Conservation (phyloP, 768 basidiomycete genomes). For the Xerocomellus intermedius region DNA sequence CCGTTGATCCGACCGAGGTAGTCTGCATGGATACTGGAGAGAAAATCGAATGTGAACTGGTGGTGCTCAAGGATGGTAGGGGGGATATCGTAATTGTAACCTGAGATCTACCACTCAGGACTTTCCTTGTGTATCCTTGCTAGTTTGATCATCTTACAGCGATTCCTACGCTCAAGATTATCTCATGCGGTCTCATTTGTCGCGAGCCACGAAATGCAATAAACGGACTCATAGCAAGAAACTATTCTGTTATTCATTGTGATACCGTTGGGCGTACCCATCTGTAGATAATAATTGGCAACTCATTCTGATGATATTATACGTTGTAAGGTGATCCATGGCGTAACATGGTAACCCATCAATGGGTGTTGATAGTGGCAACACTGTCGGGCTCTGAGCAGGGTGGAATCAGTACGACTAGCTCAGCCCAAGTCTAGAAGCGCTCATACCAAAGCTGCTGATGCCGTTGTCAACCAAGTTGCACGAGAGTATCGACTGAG, state of each 20-base stretch:
- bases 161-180: not conserved
- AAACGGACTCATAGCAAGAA: not conserved
- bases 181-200: not conserved
- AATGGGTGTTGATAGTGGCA: not conserved
- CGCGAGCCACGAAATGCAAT: not conserved
- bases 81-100: conserved; percentile 91
- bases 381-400: conserved; percentile 15
- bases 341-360: not conserved
- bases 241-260: not conserved
- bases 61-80: conserved; percentile 87
- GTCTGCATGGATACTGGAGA: conserved; percentile 92
- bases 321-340: not conserved
- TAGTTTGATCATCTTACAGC: not conserved
- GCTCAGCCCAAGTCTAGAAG: not conserved
- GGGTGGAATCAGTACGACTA: not conserved
- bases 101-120: conserved; percentile 7
- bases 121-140: not conserved
- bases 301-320: not conserved
- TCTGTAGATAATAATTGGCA: not conserved
- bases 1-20: conserved; percentile 84
- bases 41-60: conserved; percentile 87
- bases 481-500: not conserved
- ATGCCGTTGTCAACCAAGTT: conserved; percentile 2
- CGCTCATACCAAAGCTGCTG: conserved; percentile 9
- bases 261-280: not conserved